These are phyloP conservation scores for Pseudogymnoascus sp. DNA, from an alignment of 2,329 filamentous ascomycete species.

Conservation along the genomic window DNA sequence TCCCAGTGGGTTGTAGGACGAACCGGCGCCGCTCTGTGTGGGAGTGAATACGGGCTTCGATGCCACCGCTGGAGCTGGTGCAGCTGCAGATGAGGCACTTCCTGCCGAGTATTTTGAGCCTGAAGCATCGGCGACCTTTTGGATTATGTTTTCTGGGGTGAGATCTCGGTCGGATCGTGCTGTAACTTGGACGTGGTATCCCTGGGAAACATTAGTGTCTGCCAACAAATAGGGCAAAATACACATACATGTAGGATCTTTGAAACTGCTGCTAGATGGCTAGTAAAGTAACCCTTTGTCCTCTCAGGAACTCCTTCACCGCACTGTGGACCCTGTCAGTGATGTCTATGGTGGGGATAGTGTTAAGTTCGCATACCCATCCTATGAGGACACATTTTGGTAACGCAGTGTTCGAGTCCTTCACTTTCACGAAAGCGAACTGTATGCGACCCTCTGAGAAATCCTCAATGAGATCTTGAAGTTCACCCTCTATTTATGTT, in stretches of 20 bases:
- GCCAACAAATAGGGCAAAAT: conserved; percentile 12
- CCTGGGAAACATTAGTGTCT: conserved; percentile 35
- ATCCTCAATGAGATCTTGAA: conserved; percentile 84
- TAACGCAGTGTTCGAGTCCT: conserved; percentile 81
- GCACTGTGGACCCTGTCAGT: conserved; percentile 48
- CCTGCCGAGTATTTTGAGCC: conserved; percentile 86
- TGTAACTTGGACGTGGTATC: conserved; percentile 96
- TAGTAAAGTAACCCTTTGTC: conserved; percentile 97
- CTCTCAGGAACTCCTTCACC: conserved; percentile 96
- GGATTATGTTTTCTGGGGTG: conserved; percentile 77
- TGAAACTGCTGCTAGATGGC: conserved; percentile 79
- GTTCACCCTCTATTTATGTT: conserved; percentile 66
- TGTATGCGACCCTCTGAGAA: conserved; percentile 96
- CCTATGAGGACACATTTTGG: conserved; percentile 91
- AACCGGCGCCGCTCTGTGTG: conserved; percentile 44
- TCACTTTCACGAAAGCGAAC: conserved; percentile 94
- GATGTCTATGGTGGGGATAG: not conserved
- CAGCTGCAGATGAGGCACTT: conserved; percentile 41
- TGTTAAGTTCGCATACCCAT: conserved; percentile 49
- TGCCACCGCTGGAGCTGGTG: conserved; percentile 56
- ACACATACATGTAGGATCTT: conserved; percentile 72
- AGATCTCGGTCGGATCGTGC: conserved; percentile 87
- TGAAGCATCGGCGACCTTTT: conserved; percentile 91
- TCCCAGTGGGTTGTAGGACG: conserved; percentile 58
- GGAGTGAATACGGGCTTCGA: conserved; percentile 92